Conservation (phyloP, 108 stramenopile genomes). For the Cyclostephanos tholiformis region DNA sequence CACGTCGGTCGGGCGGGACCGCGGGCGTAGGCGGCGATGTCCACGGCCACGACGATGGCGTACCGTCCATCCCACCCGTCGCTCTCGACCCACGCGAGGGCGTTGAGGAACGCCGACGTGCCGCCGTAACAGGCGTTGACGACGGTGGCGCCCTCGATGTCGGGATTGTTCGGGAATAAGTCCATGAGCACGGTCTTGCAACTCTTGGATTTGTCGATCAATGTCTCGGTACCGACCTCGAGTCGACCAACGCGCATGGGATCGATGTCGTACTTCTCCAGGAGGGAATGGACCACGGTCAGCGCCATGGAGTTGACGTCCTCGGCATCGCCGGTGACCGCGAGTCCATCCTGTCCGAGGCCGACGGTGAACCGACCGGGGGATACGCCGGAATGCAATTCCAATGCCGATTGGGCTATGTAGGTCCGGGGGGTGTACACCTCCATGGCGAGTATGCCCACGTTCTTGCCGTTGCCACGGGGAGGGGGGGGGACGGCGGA, state of each 20-base stretch:
- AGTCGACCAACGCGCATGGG: slow-evolving; percentile 82
- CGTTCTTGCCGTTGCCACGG: slow-evolving; percentile 66
- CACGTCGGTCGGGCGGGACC: slow-evolving; percentile 97
- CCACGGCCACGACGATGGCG: slow-evolving; percentile 96
- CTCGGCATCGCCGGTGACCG: slow-evolving; percentile 89
- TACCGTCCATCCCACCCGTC: slow-evolving; percentile 94
- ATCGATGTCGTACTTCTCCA: slow-evolving; percentile 95
- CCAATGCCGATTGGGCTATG: slow-evolving; percentile 87
- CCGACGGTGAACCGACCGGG: slow-evolving; percentile 94
- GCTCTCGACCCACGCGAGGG: slow-evolving; percentile 90
- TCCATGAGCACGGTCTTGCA: slow-evolving; percentile 96
- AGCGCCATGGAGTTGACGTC: slow-evolving; percentile 94
- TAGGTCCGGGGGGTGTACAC: slow-evolving; percentile 95
- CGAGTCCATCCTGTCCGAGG: slow-evolving; percentile 95
- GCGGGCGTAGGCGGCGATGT: slow-evolving; percentile 91
- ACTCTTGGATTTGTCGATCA: slow-evolving; percentile 96
- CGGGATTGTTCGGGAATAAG: slow-evolving; percentile 86
- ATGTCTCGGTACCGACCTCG: slow-evolving; percentile 96
- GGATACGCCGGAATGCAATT: slow-evolving; percentile 87
- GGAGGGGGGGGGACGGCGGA: not conserved
- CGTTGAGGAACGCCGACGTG: slow-evolving; percentile 95
- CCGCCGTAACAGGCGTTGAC: slow-evolving; percentile 99
- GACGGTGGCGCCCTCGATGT: slow-evolving; percentile 95
- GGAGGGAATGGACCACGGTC: slow-evolving; percentile 89
- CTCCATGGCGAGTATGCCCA: slow-evolving; percentile 96